A percentile compares a stretch with the other conserved stretches of the same genome.
Conservation (phyloP, 177 flowering plant genomes). For the Telopea speciosissima region DNA sequence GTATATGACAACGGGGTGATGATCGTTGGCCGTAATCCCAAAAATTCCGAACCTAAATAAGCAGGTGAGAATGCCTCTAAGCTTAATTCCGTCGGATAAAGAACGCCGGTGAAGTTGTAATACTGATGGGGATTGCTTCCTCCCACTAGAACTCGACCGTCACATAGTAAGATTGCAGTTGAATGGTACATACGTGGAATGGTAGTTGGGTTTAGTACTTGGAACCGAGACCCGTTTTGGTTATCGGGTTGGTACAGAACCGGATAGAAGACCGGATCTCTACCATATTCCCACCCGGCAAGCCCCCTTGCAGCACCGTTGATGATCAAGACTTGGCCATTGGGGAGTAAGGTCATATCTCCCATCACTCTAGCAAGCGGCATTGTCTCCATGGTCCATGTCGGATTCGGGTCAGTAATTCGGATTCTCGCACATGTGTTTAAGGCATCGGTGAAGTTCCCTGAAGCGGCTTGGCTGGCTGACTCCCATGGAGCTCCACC, state of each 20-base stretch:
- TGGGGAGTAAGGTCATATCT: conserved; percentile 61
- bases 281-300: conserved; percentile 70
- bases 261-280: conserved; percentile 45
- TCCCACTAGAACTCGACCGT: conserved; percentile 69
- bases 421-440: conserved; percentile 55
- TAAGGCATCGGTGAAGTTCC: conserved; percentile 23
- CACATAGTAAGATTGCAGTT: conserved; percentile 49
- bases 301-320: conserved; percentile 41
- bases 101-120: conserved; percentile 49
- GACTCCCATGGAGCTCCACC: conserved; percentile 74
- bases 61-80: conserved; percentile 69
- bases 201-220: conserved; percentile 31
- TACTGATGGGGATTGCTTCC: conserved; percentile 72
- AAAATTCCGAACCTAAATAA: conserved; percentile 23
- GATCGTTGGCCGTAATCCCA: too few relatives aligned
- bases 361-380: conserved; percentile 58
- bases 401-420: conserved; percentile 33
- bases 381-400: conserved; percentile 40
- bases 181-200: conserved; percentile 72
- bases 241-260: conserved; percentile 13
- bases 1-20: too few relatives aligned
- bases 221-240: conserved; percentile 28
- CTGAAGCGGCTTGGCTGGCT: conserved; percentile 13
- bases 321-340: too few relatives aligned
- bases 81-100: conserved; percentile 71